Conservation (phyloP, 2,329 filamentous ascomycete genomes). For the Phyllosticta paracitricarpa region DNA sequence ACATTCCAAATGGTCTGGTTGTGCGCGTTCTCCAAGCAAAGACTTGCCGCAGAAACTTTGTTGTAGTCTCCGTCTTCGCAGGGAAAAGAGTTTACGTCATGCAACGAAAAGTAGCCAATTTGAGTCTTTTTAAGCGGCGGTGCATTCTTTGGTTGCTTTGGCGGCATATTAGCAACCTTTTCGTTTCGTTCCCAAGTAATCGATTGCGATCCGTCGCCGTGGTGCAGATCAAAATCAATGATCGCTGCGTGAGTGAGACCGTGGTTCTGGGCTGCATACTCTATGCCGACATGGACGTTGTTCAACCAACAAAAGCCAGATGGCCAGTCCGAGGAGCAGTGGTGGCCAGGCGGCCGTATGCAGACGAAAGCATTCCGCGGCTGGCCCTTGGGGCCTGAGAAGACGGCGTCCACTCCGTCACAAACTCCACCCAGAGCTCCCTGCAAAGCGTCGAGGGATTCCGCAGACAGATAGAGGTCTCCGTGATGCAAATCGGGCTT, state of each 20-base stretch:
- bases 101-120: constrained; percentile 92
- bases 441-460: constrained; percentile 80
- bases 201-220: constrained; percentile 66
- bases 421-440: constrained; percentile 87
- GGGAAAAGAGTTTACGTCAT: constrained; percentile 97
- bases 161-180: constrained; percentile 48
- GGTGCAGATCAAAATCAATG: constrained; percentile 33
- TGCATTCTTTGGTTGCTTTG: constrained; percentile 56
- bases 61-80: constrained; percentile 90
- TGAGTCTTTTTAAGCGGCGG: constrained; percentile 70
- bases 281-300: constrained; percentile 94
- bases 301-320: constrained; percentile 99
- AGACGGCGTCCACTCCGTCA: constrained; percentile 82
- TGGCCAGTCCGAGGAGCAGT: constrained; percentile 80
- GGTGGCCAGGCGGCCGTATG: constrained; percentile 86
- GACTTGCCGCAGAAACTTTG: constrained; percentile 85
- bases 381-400: constrained; percentile 43
- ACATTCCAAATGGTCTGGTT: constrained; percentile 95
- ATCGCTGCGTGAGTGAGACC: constrained; percentile 85
- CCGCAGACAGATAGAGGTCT: constrained; percentile 80
- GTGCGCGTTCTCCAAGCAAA: constrained; percentile 91
- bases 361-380: constrained; percentile 80
- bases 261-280: constrained; percentile 74
- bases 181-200: constrained; percentile 88
- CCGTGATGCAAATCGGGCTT: constrained; percentile 69